Evolutionary conservation across 1,284 basidiomycete species (phyloP), one percentile per base, ranked within the genome.

Genomic region (Schizopora paradoxa): DNA sequence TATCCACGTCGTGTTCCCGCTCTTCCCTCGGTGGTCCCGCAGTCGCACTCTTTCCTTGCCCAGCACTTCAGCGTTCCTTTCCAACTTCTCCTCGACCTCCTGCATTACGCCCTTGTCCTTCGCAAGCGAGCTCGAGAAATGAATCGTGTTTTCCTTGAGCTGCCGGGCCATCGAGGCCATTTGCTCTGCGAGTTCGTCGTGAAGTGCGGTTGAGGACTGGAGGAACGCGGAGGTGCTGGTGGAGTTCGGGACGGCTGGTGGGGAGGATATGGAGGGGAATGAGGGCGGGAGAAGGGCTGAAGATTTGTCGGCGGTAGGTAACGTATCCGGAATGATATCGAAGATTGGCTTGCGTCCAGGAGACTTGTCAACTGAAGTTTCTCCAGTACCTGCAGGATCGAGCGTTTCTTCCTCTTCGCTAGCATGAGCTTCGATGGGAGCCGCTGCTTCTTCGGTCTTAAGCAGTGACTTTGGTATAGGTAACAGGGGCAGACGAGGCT

Each of bases 151-250:
- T 19, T 73, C 72, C 56, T 81, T 82, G 37, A 91, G 74, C 61
- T 90, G 87, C 2, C 75, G 66, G 1, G 86, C 83, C 87, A 91
- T 91, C 33, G 75, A 65, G 1, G 81, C 80, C 14, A 91, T 75
- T 59, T 90, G 85, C 4, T 72, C 71, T 0, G 83, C 75, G 34
- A 90, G 74, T 32, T 86, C 78, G 50, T 87, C 77, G 22, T 90
- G 87, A 2, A 83, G 65, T 0, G 74, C 71, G 13, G 66, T 72
- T 7, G 82, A 78, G 51, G 77, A 75, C 59, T 76, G 73, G 27
- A 78, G 63, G 58, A 74, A 70, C 1, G 33, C 37, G 43, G 31
- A 11, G 68, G 58, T 14, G 62, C 35, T 56, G 0, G 65, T 58
- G 3, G 56, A 48, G 4, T 50, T 58, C 31, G 57, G 52, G 31